Evolutionary conservation across 1,284 basidiomycete genomes (phyloP).

Genomic region (Moniliophthora roreri): DNA sequence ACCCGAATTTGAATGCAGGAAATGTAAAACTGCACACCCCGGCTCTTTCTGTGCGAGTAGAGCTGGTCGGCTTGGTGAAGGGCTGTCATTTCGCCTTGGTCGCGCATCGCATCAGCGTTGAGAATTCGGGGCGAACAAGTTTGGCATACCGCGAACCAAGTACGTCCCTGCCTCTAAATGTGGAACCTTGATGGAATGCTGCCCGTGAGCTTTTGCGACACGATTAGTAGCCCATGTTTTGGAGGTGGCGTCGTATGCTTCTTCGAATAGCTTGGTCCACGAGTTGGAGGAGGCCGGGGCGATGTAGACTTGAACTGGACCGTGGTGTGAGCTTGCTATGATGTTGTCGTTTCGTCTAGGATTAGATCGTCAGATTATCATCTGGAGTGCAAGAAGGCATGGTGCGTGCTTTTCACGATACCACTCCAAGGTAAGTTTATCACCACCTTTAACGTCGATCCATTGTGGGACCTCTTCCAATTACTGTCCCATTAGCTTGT

Average conservation of each 20-base stretch:
- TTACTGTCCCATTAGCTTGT: not conserved
- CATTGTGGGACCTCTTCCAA: constrained; percentile 22
- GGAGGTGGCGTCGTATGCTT: constrained; percentile 22
- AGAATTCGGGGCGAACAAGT: not conserved
- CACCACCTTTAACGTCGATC: constrained; percentile 27
- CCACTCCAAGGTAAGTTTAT: constrained; percentile 33
- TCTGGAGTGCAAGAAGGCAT: not conserved
- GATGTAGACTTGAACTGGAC: constrained; percentile 33
- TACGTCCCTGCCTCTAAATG: constrained; percentile 34
- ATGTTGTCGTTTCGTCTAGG: constrained; percentile 32
- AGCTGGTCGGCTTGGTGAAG: constrained; percentile 29
- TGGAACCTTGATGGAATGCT: constrained; percentile 32
- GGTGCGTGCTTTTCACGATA: constrained; percentile 26
- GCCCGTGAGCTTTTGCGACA: constrained; percentile 26
- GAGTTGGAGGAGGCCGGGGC: constrained; percentile 26
- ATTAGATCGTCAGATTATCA: not conserved
- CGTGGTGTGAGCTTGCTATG: constrained; percentile 30
- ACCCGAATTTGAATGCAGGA: constrained; percentile 31
- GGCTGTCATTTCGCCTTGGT: constrained; percentile 30
- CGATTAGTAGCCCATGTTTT: constrained; percentile 30
- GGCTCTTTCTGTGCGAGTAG: constrained; percentile 25
- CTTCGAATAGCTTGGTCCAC: constrained; percentile 33
- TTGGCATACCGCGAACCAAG: constrained; percentile 29
- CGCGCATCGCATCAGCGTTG: not conserved
- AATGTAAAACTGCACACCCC: constrained; percentile 34